phyloP scores from a whole-genome alignment of 108 stramenopile species.

The Bacterosira constricta region DNA sequence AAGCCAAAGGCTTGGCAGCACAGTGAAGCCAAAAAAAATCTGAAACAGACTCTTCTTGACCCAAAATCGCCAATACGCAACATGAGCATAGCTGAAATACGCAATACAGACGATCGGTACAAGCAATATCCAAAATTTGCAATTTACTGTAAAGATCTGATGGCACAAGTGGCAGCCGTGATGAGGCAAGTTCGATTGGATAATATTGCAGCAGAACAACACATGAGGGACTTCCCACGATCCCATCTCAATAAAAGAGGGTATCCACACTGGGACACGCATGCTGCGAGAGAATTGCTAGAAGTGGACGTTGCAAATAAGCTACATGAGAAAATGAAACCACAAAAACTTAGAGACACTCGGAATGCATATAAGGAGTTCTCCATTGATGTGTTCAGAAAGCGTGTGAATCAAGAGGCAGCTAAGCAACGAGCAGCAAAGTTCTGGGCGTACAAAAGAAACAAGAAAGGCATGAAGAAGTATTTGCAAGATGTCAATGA shows the following conservation, averaged over 20 bases:
- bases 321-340: not conserved
- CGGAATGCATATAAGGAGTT: slow-evolving; percentile 3
- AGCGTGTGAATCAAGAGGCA: not conserved
- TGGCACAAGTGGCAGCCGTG: not conserved
- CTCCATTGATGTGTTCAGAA: not conserved
- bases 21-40: slow-evolving; percentile 21
- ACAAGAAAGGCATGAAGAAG: slow-evolving; percentile 3
- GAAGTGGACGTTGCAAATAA: not conserved
- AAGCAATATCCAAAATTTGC: slow-evolving; percentile 21
- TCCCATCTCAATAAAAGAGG: not conserved
- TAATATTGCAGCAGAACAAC: not conserved
- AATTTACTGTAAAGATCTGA: slow-evolving; percentile 7
- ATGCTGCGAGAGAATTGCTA: not conserved
- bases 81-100: slow-evolving; percentile 10
- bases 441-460: slow-evolving; percentile 4
- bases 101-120: not conserved
- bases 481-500: not conserved
- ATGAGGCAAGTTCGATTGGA: not conserved
- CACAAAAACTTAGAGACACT: not conserved
- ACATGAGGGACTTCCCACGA: not conserved
- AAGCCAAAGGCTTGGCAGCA: slow-evolving; percentile 26
- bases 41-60: slow-evolving; percentile 23
- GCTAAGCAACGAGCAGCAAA: not conserved
- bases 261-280: slow-evolving; percentile 3
- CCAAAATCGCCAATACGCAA: not conserved